Evolutionary conservation across 1,284 basidiomycete genomes (phyloP).

Genomic region (Rugosomyces carneus): DNA sequence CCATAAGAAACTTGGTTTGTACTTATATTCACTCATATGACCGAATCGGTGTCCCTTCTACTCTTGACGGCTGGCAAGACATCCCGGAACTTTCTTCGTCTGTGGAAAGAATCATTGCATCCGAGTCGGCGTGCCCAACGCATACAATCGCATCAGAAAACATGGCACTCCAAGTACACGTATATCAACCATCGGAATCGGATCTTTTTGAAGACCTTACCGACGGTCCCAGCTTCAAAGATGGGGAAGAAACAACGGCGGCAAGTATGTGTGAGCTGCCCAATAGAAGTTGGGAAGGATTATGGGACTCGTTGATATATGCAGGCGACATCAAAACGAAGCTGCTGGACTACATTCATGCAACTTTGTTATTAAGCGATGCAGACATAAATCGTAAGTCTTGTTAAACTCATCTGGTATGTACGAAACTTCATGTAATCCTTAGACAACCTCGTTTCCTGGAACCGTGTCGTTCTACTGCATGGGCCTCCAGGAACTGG

Average conservation of each 20-base stretch:
- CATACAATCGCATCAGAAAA: constrained; percentile 52
- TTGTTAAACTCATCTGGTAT: background rate
- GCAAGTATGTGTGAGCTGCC: constrained; percentile 86
- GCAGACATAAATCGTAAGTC: constrained; percentile 79
- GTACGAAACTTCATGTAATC: background rate
- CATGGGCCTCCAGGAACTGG: constrained; percentile 98
- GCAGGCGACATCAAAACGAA: constrained; percentile 84
- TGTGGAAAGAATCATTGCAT: constrained; percentile 75
- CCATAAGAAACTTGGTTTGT: constrained; percentile 58
- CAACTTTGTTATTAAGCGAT: constrained; percentile 87
- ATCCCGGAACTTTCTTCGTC: constrained; percentile 64
- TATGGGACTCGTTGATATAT: constrained; percentile 92
- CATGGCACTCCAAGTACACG: constrained; percentile 71
- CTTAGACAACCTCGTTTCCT: constrained; percentile 84
- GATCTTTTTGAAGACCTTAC: constrained; percentile 78
- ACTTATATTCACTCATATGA: constrained; percentile 56
- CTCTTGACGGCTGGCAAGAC: constrained; percentile 69
- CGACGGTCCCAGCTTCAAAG: constrained; percentile 48
- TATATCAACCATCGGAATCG: constrained; percentile 74
- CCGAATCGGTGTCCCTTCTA: constrained; percentile 59
- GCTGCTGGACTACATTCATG: constrained; percentile 90
- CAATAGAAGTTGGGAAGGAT: constrained; percentile 75
- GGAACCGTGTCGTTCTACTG: constrained; percentile 91
- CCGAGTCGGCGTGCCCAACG: constrained; percentile 57
- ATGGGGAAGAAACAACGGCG: constrained; percentile 75